Percentiles rank a stretch among this genome's conserved stretches.
Conservation (phyloP, 306 rosid genomes). For the Prosopis cineraria region DNA sequence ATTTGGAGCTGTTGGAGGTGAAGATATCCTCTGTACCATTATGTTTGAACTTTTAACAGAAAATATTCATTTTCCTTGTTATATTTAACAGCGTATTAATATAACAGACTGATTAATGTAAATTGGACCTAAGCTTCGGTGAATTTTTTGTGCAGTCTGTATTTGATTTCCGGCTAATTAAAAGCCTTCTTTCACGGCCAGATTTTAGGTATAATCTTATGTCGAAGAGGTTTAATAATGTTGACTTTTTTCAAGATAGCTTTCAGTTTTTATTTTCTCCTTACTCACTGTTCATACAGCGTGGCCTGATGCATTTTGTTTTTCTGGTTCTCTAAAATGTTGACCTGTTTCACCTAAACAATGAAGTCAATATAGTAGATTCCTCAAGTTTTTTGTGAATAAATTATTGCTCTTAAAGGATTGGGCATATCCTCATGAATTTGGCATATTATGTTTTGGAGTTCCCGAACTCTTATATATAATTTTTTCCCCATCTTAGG, state of each 20-base stretch:
- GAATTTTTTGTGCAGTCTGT: slow-evolving; percentile 66
- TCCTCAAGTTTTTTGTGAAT: neutral
- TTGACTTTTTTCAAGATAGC: slow-evolving; percentile 19
- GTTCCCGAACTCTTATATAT: slow-evolving; percentile 22
- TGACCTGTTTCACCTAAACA: neutral
- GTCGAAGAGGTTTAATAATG: neutral
- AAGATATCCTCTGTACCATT: slow-evolving; percentile 22
- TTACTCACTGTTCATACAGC: slow-evolving; percentile 1
- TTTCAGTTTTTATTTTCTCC: neutral
- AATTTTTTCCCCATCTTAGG: slow-evolving; percentile 44
- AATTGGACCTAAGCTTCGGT: slow-evolving; percentile 34
- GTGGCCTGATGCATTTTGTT: slow-evolving; percentile 11
- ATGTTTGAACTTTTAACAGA: neutral
- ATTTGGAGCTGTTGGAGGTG: slow-evolving; percentile 92
- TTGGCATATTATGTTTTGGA: slow-evolving; percentile 27
- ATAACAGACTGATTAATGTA: slow-evolving; percentile 29
- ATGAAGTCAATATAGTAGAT: slow-evolving; percentile 4
- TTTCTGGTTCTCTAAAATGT: neutral
- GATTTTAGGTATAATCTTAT: slow-evolving; percentile 68
- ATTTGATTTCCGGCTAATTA: slow-evolving; percentile 86
- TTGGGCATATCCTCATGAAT: slow-evolving; percentile 7
- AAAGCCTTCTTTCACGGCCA: slow-evolving; percentile 68
- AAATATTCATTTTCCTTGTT: slow-evolving; percentile 7
- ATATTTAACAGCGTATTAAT: no score
- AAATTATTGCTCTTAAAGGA: neutral